Evolutionary conservation across 2,329 filamentous ascomycete species (phyloP), one percentile per base, ranked within the genome.

Genomic region (Phialophora chinensis): DNA sequence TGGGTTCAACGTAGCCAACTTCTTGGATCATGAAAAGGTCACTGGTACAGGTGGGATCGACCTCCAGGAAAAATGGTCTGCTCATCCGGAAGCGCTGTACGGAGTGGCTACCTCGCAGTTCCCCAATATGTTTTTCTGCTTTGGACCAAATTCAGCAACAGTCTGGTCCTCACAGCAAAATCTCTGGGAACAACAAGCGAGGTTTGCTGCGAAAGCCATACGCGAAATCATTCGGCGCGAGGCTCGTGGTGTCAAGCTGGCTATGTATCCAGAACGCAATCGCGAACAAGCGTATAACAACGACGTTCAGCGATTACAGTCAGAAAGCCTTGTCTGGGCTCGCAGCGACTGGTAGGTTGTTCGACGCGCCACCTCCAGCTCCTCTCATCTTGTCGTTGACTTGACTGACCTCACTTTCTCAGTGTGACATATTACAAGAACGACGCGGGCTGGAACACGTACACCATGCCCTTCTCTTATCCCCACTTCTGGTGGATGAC

Each of bases 11-110:
- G 60, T 63, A 5, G 52, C 65, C 29, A 52, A 63, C 17, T 67
- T 67, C 20, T 38, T 67, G 1, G 60, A 67, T 2, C 65, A 67
- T 25, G 65, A 67, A 33, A 63, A 63, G 55, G 49, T 67, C 29
- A 63, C 33, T 12, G 65, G 65, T 0, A 17, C 52, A 3, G 55
- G 49, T n/a, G 65, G 65, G 2, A 27, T 67, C 2, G 65, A 67
- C 35, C 65, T 67, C 23, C 65, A 67, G 23, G 33, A 55, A 20
- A 63, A 67, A 27, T 67, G 65, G 65, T 44, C 50, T 11, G 55
- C 29, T 4, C 60, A 67, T 56, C 60, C 60, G 4, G 60, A 63
- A 49, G 60, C 65, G 10, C 55, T 63, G 27, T 57, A 63, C 33
- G 60, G 50, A 4, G 17, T 63, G 12, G 60, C 60, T 3, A 63